Conservation (phyloP, 73 alveolate genomes). For the Effrenium voratum region DNA sequence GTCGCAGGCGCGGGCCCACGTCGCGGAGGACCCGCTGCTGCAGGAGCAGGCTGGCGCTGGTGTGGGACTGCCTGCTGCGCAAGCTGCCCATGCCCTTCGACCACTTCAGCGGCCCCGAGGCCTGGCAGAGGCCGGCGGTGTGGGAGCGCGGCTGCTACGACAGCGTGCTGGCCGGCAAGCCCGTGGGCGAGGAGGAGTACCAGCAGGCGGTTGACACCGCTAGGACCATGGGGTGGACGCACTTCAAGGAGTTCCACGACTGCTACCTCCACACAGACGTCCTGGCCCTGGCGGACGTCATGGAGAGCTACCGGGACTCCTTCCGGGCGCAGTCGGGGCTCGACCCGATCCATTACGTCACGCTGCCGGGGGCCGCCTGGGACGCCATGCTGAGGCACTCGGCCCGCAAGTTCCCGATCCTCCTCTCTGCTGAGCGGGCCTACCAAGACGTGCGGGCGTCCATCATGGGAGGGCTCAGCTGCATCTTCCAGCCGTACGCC, state of each 20-base stretch:
- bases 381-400: constrained; percentile 47
- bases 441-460: neutral
- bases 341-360: neutral
- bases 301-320: neutral
- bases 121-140: neutral
- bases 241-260: neutral
- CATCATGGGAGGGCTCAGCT: constrained; percentile 11
- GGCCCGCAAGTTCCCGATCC: too few species aligned
- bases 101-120: neutral
- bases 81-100: constrained; percentile 16
- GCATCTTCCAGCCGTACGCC: neutral
- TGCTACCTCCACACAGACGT: neutral
- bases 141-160: neutral
- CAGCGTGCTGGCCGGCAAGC: neutral
- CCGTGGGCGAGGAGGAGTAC: too few species aligned
- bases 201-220: too few species aligned
- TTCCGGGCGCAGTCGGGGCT: constrained; percentile 4
- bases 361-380: neutral
- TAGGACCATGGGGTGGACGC: neutral
- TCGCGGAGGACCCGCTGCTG: too few species aligned
- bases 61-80: constrained; percentile 3
- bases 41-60: too few species aligned
- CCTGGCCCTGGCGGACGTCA: neutral
- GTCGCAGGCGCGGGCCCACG: too few species aligned
- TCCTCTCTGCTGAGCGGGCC: too few species aligned